Evolutionary conservation across 257 asterid species (phyloP), one percentile per base, ranked within the genome.

Genomic region (Gardenia jasminoides): DNA sequence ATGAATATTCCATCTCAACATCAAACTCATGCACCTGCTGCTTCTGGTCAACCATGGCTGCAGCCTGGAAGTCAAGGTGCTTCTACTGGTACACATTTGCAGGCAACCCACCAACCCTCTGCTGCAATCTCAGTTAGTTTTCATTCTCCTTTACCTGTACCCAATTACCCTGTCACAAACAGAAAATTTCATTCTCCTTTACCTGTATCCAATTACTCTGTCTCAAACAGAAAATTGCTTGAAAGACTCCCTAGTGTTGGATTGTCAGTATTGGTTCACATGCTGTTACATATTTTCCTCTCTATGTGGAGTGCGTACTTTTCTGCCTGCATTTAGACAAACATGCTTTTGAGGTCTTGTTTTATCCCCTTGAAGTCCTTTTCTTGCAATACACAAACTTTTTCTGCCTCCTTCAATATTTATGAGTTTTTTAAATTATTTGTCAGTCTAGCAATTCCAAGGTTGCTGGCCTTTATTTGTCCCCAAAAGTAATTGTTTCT

Each of bases 41-140:
- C 81, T 82, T 84, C 94, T 41, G 87, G 84, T 17, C 98, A 92
- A 61, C 89, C 91, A 24, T 92, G 96, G 98, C 59, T 89, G 84
- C 91, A 88, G 47, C 85, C 94, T 77, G 84, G 82, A 56, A 82
- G 78, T 90, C 99, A 89, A 79, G 83, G 83, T 81, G 83, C 93
- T 17, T 78, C 92, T 33, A 88, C 70, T 80, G 86, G 83, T 84
- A 85, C 93, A 81, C 95, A 92, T 31, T 69, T 82, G 83, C 97
- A 84, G 72, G 79, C 88, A 79, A 77, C 67, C 78, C 88, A 82
- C 83, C 94, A 84, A 82, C 74, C 85, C n/a, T 65, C 87, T 79
- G 79, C 90, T 56, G 44, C 95, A 30, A 80, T 77, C 54, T 76
- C 81, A 20, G 97, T 93, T 78, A 62, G 89, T 81, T 75, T 70